Evolutionary conservation across 139 green algal genomes (phyloP).

Genomic region (Tetraselmis striata): DNA sequence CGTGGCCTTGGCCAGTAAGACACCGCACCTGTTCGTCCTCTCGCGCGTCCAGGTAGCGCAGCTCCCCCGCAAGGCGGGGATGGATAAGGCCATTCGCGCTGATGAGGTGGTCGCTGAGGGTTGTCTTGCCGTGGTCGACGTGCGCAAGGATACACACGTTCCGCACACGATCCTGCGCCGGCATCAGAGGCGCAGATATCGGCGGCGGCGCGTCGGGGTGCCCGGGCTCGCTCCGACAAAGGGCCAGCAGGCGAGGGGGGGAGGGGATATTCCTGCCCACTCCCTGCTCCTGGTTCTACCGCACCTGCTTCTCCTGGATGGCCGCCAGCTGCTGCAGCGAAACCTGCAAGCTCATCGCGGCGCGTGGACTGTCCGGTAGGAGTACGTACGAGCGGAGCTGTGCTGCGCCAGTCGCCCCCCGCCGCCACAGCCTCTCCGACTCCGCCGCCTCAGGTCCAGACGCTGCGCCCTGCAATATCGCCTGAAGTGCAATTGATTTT

Average conservation of each 20-base stretch:
- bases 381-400: no score
- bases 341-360: background rate
- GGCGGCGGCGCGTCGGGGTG: no score
- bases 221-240: no score
- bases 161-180: constrained; percentile 66
- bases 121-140: constrained; percentile 99
- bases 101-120: constrained; percentile 91
- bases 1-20: no score
- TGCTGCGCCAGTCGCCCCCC: no score
- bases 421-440: no score
- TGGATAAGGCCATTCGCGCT: constrained; percentile 96
- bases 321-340: background rate
- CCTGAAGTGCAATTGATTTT: no score
- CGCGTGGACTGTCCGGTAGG: background rate
- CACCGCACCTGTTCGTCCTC: constrained; percentile 90
- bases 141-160: constrained; percentile 98
- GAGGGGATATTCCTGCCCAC: background rate
- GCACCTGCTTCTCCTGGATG: background rate
- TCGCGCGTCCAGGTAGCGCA: constrained; percentile 88
- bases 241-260: no score
- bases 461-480: no score
- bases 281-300: no score
- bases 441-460: no score
- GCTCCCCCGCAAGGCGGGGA: constrained; percentile 66
- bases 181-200: no score